Evolutionary conservation across 129 eudicot species (phyloP), one percentile per base, ranked within the genome.

Genomic region (Cynara cardunculus): DNA sequence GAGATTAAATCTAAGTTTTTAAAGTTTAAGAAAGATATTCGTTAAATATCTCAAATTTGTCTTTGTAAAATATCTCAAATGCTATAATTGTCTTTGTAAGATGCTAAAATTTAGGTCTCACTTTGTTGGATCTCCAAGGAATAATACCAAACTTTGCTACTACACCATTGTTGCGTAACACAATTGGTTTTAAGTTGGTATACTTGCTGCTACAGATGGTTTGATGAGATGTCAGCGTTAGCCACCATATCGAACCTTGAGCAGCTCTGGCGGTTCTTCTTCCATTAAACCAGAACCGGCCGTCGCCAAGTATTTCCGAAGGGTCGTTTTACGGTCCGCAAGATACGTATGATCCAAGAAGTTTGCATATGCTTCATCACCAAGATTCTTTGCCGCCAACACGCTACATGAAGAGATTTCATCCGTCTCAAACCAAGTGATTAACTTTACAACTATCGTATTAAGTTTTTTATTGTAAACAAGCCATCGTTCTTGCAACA

Each of bases 281-380:
- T 95, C 99, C 99, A 95, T 95, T 64, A 95, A 91, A 35, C 99
- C 95, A 13, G 87, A 88, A 59, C 97, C 97, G 16, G 87, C 76
- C 11, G 93, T 95, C 6, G 83, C 74, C 83, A 95, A 86, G 93
- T 95, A 89, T 37, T 87, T 78, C 0, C 95, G 86, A 16, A 95
- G 90, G 66, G 93, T 90, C 8, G 99, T 92, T 84, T 81, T 85
- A 80, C 99, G 99, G 83, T 95, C 97, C n/a, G 91, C 96, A 32
- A 95, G 90, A 83, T 74, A 95, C 1, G 99, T 92, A 77, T 95
- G 96, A 84, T 95, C 97, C 49, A 95, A 76, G 77, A 95, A 92
- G 87, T 92, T 90, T 53, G 87, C 80, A 31, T 90, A 90, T n/a
- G 89, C 90, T 53, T 22, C 80, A 35, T 86, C 86, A 39, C 97